Evolutionary conservation across 2,329 filamentous ascomycete genomes (phyloP).

Genomic region (Raffaelea ambrosiae): DNA sequence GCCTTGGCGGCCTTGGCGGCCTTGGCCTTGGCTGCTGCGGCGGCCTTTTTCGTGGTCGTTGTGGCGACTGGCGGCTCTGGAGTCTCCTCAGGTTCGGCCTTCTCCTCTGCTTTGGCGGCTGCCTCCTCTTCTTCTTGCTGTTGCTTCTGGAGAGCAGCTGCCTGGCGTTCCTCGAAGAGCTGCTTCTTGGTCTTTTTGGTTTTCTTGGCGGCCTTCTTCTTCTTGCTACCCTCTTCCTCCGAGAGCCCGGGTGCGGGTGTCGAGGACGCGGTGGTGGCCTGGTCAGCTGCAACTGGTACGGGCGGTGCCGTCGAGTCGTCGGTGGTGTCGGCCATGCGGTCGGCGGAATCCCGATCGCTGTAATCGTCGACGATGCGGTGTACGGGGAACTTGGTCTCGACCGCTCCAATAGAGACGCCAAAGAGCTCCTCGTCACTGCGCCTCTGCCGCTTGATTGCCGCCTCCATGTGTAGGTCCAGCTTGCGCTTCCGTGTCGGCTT

Average conservation of each 20-base stretch:
- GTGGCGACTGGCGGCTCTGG: not conserved
- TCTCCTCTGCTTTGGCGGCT: slow-evolving; percentile 43
- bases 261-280: slow-evolving; percentile 40
- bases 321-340: not conserved
- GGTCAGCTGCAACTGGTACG: slow-evolving; percentile 22
- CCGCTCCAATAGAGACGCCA: slow-evolving; percentile 48
- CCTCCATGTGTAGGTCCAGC: slow-evolving; percentile 58
- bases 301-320: not conserved
- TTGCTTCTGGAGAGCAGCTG: slow-evolving; percentile 37
- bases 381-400: slow-evolving; percentile 40
- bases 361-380: slow-evolving; percentile 41
- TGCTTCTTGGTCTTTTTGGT: slow-evolving; percentile 74
- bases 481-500: slow-evolving; percentile 57
- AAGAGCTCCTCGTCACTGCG: slow-evolving; percentile 74
- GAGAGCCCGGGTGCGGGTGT: slow-evolving; percentile 37
- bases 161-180: slow-evolving; percentile 58
- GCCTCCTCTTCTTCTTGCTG: slow-evolving; percentile 34
- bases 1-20: slow-evolving; percentile 19
- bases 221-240: slow-evolving; percentile 25
- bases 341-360: not conserved
- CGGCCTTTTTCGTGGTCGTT: not conserved
- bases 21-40: slow-evolving; percentile 20
- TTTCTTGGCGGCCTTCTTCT: slow-evolving; percentile 40
- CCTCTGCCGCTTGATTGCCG: slow-evolving; percentile 69
- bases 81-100: not conserved